These are phyloP conservation scores for Agapanthus africanus DNA, from an alignment of 106 monocot genomes.

Conservation along the genomic window DNA sequence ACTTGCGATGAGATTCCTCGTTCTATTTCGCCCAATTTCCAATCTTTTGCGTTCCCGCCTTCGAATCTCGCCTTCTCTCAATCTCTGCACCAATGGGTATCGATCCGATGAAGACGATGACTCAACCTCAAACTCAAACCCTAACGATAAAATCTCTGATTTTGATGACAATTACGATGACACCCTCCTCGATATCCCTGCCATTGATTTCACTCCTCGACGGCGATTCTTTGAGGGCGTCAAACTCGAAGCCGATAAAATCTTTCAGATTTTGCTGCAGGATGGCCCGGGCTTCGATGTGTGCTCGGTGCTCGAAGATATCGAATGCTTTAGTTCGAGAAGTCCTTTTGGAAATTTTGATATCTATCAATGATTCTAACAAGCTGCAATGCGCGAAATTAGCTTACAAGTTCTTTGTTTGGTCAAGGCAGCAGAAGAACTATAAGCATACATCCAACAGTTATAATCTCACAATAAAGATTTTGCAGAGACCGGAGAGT, in stretches of 20 bases:
- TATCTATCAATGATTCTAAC: constrained; percentile 36
- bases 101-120: neutral
- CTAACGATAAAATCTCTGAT: constrained; percentile 14
- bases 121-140: neutral
- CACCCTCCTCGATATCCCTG: constrained; percentile 13
- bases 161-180: constrained; percentile 17
- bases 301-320: constrained; percentile 50
- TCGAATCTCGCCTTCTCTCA: constrained; percentile 6
- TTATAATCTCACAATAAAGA: constrained; percentile 72
- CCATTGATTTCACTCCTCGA: constrained; percentile 7
- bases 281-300: constrained; percentile 65
- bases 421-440: constrained; percentile 38
- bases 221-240: constrained; percentile 14
- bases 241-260: constrained; percentile 29
- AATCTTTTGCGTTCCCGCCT: neutral
- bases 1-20: constrained; percentile 10
- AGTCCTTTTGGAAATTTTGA: constrained; percentile 44
- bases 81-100: constrained; percentile 12
- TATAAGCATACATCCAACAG: constrained; percentile 51
- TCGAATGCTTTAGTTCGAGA: constrained; percentile 51
- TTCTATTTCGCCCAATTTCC: neutral
- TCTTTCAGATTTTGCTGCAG: constrained; percentile 51
- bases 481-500: constrained; percentile 55
- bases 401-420: constrained; percentile 72
- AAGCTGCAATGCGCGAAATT: constrained; percentile 48